Percentiles rank a stretch among this genome's conserved stretches.
These are phyloP conservation scores for Lactarius indigo DNA, from an alignment of 768 basidiomycete species.

Conservation along the genomic window DNA sequence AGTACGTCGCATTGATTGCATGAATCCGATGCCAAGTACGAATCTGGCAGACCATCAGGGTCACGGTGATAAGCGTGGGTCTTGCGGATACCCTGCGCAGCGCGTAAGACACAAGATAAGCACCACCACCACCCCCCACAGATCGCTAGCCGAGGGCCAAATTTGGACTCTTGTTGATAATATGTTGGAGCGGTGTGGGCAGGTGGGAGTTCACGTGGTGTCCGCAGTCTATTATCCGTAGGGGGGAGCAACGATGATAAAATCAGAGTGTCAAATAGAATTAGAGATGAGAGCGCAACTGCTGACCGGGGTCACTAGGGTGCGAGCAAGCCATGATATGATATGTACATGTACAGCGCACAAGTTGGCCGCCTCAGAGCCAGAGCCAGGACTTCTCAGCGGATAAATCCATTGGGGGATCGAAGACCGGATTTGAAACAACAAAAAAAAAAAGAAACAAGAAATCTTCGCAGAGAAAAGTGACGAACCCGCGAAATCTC, in stretches of 20 bases:
- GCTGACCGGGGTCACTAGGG: neutral
- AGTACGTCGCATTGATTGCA: neutral
- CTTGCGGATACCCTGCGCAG: neutral
- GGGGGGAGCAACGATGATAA: neutral
- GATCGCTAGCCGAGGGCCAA: conserved; percentile 7
- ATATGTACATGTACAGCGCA: neutral
- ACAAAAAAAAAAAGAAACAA: neutral
- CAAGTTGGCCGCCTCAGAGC: neutral
- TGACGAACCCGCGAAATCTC: neutral
- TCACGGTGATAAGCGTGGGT: conserved; percentile 15
- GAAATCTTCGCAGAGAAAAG: neutral
- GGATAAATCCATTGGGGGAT: neutral
- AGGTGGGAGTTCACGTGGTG: neutral
- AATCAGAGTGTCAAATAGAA: neutral
- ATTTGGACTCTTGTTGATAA: neutral
- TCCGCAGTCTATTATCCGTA: neutral
- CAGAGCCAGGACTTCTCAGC: neutral
- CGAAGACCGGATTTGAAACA: neutral
- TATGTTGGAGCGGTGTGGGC: neutral
- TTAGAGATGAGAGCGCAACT: neutral
- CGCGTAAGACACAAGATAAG: neutral
- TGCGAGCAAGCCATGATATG: neutral
- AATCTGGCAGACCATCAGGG: neutral
- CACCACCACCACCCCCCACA: neutral
- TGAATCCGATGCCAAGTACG: neutral